Evolutionary conservation across 2,329 filamentous ascomycete species (phyloP).

Genomic region (Hysterium pulicare): DNA sequence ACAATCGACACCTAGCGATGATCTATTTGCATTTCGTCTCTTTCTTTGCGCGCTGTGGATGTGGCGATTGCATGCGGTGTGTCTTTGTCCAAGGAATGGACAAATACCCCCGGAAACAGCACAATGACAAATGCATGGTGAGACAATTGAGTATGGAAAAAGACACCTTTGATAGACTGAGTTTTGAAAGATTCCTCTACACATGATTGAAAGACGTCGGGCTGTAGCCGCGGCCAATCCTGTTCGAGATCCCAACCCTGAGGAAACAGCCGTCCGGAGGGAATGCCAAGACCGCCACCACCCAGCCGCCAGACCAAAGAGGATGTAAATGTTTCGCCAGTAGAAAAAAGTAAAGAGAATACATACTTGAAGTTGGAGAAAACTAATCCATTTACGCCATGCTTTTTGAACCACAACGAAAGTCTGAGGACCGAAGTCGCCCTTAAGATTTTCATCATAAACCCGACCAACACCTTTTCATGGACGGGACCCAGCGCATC

Average conservation of each 20-base stretch:
- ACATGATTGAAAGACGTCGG: no score
- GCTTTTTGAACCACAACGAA: slow-evolving; percentile 12
- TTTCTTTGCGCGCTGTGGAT: background rate
- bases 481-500: background rate
- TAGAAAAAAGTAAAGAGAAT: slow-evolving; percentile 1
- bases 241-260: no score
- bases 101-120: background rate
- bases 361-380: slow-evolving; percentile 3
- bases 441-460: slow-evolving; percentile 2
- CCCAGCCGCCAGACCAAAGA: background rate
- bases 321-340: background rate
- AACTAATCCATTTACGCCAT: slow-evolving; percentile 18
- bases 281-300: no score
- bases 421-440: slow-evolving; percentile 3
- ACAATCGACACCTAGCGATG: no score
- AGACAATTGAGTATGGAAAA: no score
- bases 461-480: background rate
- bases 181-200: no score
- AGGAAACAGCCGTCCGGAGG: no score
- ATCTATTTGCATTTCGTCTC: no score
- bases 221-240: no score
- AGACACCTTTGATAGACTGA: no score
- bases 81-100: slow-evolving; percentile 2
- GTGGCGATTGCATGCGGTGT: slow-evolving; percentile 2
- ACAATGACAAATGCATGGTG: no score